A percentile compares a stretch with the other conserved stretches of the same genome.
phyloP scores from a whole-genome alignment of 2,329 filamentous ascomycete genomes.

The Phaeosphaeria sp. region DNA sequence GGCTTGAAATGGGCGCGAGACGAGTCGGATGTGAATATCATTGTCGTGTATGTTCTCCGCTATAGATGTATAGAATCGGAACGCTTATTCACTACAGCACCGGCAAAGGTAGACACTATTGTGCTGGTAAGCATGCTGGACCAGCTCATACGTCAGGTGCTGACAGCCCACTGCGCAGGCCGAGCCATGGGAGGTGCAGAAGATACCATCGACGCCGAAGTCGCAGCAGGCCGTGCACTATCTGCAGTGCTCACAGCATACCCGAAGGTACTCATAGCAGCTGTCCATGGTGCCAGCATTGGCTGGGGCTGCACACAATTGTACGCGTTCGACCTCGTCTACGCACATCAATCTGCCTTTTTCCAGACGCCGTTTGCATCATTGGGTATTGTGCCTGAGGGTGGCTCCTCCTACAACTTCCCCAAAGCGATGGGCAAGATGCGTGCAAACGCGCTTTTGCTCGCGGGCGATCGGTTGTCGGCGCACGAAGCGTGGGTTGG shows the following conservation, averaged over 20 bases:
- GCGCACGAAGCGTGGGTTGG: slow-evolving; percentile 23
- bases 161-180: slow-evolving; percentile 2
- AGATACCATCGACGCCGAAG: slow-evolving; percentile 25
- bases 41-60: slow-evolving; percentile 14
- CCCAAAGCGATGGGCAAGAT: slow-evolving; percentile 21
- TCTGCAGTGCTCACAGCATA: slow-evolving; percentile 13
- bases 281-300: slow-evolving; percentile 25
- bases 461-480: slow-evolving; percentile 21
- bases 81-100: slow-evolving; percentile 4
- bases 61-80: too few species aligned
- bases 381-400: slow-evolving; percentile 26
- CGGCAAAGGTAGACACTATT: slow-evolving; percentile 23
- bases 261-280: slow-evolving; percentile 27
- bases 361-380: slow-evolving; percentile 28
- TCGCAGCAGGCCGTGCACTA: slow-evolving; percentile 18
- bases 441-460: slow-evolving; percentile 21
- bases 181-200: slow-evolving; percentile 19
- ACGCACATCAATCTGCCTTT: slow-evolving; percentile 21
- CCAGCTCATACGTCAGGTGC: neutral
- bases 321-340: slow-evolving; percentile 25
- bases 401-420: slow-evolving; percentile 24
- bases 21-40: slow-evolving; percentile 16
- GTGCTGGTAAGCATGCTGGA: slow-evolving; percentile 9
- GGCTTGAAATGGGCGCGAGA: slow-evolving; percentile 23
- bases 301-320: slow-evolving; percentile 29